Base-by-base conservation (phyloP, 257 asterid species). In the Echium plantagineum region DNA sequence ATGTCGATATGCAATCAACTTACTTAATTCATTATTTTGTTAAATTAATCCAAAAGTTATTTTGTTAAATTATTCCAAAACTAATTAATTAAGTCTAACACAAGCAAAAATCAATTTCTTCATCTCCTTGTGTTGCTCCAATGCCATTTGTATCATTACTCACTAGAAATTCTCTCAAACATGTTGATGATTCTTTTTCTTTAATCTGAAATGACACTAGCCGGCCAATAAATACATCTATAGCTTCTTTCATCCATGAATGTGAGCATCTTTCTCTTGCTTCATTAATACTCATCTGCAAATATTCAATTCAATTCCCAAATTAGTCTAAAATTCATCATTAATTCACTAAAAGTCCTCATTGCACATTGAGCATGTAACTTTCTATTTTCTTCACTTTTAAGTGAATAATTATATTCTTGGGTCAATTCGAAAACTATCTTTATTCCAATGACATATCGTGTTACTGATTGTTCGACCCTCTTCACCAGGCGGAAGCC, bases 171-270 rank as follows among this genome's bases (percentile, higher is more conserved):
- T 42, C 16, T 13, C 5, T 42, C 49, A 42, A 42, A 13, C 49
- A 42, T 1, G 17, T 42, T 12, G 49, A 42, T 12, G 49, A 10
- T 42, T 42, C 17, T 42, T 12, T 42, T 42, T 10, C 49, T 3
- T n/a, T n/a, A n/a, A 42, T 10, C 17, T 42, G 49, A 10, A 10
- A 3, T 13, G 49, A 13, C 17, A 42, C 49, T 42, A 42, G 49
- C 49, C 49, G 49, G 17, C 17, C 49, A 42, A 42, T 42, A 10
- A 42, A 82, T 15, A 63, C 67, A 52, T 90, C 91, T 58, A 91
- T 70, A 4, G 98, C 98, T 63, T 88, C 93, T 66, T 79, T 91
- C 98, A 91, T 91, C 98, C 98, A 91, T 2, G 66, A 66, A 66
- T 84, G 85, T 0, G 75, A 56, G 48, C 98, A 91, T 15, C 64